phyloP scores from a whole-genome alignment of 2,329 filamentous ascomycete species.

The Hymenoscyphus infarciens region DNA sequence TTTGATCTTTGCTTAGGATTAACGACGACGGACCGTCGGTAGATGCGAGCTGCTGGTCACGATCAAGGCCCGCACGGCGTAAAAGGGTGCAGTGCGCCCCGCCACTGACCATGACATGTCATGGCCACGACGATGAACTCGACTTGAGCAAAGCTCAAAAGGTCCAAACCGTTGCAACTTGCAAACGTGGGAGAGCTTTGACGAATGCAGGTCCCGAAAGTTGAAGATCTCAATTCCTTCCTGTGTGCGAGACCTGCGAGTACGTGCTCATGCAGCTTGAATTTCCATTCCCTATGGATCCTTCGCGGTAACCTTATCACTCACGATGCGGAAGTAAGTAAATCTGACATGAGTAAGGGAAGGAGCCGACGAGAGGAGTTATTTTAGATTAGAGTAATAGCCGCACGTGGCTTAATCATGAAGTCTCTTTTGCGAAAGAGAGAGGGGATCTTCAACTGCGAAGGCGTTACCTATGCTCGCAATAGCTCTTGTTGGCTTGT shows the following conservation, averaged over 20 bases:
- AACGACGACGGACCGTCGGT: background rate
- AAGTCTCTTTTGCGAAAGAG: background rate
- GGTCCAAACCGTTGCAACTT: background rate
- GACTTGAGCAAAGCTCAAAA: background rate
- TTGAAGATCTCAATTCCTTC: background rate
- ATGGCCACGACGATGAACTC: background rate
- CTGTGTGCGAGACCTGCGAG: background rate
- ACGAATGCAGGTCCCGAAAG: background rate
- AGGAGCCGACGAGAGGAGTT: background rate
- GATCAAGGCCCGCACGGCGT: background rate
- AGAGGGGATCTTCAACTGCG: background rate
- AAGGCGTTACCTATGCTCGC: background rate
- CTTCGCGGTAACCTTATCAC: background rate
- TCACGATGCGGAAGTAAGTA: background rate
- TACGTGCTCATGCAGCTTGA: slow-evolving; percentile 9
- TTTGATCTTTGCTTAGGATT: slow-evolving; percentile 4
- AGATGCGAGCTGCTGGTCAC: slow-evolving; percentile 1
- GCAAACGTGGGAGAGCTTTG: background rate
- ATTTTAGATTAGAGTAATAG: no score
- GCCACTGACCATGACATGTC: slow-evolving; percentile 4
- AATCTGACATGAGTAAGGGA: slow-evolving; percentile 3
- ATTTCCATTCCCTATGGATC: background rate
- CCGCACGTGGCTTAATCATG: background rate
- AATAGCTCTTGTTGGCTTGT: background rate
- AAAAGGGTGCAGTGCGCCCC: background rate